These are phyloP conservation scores for Trypanosoma boissoni DNA, from an alignment of 208 protist genomes.

Conservation along the genomic window DNA sequence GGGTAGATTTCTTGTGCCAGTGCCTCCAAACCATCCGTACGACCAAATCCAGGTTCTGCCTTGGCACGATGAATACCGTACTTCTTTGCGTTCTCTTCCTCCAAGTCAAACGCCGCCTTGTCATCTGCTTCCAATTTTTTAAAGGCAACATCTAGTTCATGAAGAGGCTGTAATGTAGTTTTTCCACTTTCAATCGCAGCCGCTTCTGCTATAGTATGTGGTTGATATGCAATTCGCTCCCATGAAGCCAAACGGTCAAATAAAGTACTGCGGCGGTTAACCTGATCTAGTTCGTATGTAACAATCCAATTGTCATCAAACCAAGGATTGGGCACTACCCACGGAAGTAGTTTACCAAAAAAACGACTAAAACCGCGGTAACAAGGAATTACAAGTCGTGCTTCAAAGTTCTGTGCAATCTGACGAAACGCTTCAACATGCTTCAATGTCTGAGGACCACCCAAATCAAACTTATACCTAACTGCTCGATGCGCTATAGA, in stretches of 20 bases:
- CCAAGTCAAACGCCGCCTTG: slow-evolving; percentile 74
- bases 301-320: slow-evolving; percentile 91
- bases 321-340: slow-evolving; percentile 85
- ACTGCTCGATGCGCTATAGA: slow-evolving; percentile 82
- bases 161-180: slow-evolving; percentile 53
- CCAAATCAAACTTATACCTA: slow-evolving; percentile 90
- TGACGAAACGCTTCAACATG: slow-evolving; percentile 86
- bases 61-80: slow-evolving; percentile 89
- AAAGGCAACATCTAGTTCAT: slow-evolving; percentile 74
- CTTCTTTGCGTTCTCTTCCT: slow-evolving; percentile 86
- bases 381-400: slow-evolving; percentile 76
- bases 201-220: slow-evolving; percentile 80
- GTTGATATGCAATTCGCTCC: slow-evolving; percentile 84
- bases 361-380: slow-evolving; percentile 83
- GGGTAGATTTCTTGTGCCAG: slow-evolving; percentile 92
- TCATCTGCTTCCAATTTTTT: slow-evolving; percentile 73
- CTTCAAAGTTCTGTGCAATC: slow-evolving; percentile 66
- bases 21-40: slow-evolving; percentile 83
- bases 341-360: slow-evolving; percentile 78
- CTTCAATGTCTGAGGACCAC: slow-evolving; percentile 81
- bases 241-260: slow-evolving; percentile 87
- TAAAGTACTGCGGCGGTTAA: slow-evolving; percentile 86
- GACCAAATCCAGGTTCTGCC: slow-evolving; percentile 89
- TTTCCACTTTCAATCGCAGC: slow-evolving; percentile 60
- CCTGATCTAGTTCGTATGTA: slow-evolving; percentile 89